These are phyloP conservation scores for Collybia sordida DNA, from an alignment of 768 basidiomycete genomes.

Conservation along the genomic window DNA sequence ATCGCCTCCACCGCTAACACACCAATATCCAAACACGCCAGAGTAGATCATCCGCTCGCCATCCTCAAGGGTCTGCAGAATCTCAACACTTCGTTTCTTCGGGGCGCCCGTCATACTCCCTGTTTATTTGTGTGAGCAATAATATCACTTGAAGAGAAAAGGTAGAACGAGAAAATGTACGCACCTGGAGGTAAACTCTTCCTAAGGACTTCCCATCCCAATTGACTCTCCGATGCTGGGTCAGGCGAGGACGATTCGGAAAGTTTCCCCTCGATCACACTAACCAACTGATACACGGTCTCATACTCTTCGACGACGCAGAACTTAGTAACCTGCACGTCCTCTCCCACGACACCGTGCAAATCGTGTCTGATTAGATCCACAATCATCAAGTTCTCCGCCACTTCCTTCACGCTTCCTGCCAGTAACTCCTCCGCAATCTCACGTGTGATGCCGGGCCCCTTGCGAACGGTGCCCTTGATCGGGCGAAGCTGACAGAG, in stretches of 20 bases:
- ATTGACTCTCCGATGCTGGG: conserved; percentile 39
- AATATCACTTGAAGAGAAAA: background rate
- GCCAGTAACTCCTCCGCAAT: conserved; percentile 60
- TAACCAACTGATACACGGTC: conserved; percentile 94
- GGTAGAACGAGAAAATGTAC: conserved; percentile 9
- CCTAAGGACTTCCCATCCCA: conserved; percentile 79
- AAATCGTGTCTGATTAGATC: conserved; percentile 94
- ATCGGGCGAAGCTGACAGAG: conserved; percentile 88
- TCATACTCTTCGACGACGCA: conserved; percentile 89
- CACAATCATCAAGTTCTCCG: conserved; percentile 97
- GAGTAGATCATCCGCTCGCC: conserved; percentile 80
- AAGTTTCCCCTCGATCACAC: conserved; percentile 80
- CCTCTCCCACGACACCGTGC: conserved; percentile 76
- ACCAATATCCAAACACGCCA: conserved; percentile 92
- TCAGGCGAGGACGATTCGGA: conserved; percentile 24
- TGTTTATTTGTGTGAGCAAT: conserved; percentile 23
- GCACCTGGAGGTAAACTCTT: conserved; percentile 84
- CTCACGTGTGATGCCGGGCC: conserved; percentile 57
- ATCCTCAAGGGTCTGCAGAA: conserved; percentile 78
- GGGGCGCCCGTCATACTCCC: conserved; percentile 98
- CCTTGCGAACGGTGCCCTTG: conserved; percentile 86
- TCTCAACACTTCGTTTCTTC: conserved; percentile 90
- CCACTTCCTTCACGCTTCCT: conserved; percentile 83
- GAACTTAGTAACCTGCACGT: conserved; percentile 81
- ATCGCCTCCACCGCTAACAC: conserved; percentile 83